A percentile compares a stretch with the other conserved stretches of the same genome.
phyloP scores from a whole-genome alignment of 257 asterid genomes.

The Solanum virginianum region DNA sequence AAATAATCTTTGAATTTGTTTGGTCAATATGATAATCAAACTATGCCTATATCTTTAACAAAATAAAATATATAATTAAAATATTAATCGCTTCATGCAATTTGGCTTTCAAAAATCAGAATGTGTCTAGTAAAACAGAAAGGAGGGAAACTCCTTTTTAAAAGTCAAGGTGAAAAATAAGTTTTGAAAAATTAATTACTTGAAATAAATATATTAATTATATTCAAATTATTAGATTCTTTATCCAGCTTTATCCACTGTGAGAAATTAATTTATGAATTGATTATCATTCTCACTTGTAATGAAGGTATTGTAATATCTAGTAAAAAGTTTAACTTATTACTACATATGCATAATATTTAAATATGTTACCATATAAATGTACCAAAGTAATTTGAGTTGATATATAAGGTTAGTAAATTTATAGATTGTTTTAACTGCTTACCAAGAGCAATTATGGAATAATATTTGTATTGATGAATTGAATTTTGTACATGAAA shows the following conservation, averaged over 20 bases:
- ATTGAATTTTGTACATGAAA: neutral
- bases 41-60: neutral
- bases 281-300: neutral
- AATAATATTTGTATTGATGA: neutral
- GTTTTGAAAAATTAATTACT: neutral
- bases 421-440: neutral
- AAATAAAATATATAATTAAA: neutral
- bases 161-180: neutral
- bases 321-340: neutral
- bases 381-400: neutral
- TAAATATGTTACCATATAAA: neutral
- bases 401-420: neutral
- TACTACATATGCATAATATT: neutral
- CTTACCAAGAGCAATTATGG: neutral
- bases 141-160: neutral
- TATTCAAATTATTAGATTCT: neutral
- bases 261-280: neutral
- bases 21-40: neutral
- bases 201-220: neutral
- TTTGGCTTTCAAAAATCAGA: neutral
- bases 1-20: neutral
- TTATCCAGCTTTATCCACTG: neutral
- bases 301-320: neutral
- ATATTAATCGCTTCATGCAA: no score
- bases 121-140: neutral